Evolutionary conservation across 108 stramenopile genomes (phyloP), one percentile per base, ranked within the genome.

Genomic region (Schizochytrium sp.): DNA sequence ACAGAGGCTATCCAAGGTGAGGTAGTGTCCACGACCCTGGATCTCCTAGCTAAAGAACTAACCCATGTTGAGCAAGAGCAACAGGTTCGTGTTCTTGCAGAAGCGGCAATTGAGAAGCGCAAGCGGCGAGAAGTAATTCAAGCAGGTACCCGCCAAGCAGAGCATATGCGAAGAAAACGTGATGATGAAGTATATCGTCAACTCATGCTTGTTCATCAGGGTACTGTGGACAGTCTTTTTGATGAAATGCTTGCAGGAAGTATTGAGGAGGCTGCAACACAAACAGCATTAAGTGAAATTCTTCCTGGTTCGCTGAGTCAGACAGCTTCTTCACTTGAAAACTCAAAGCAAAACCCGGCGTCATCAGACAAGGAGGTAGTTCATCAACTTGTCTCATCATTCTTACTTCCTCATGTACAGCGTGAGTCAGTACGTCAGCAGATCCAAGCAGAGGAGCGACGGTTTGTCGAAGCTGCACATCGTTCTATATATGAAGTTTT

Each of bases 61-160:
- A 89, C 72, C 45, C 60, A 91, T 4, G 53, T 38, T 28, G 88
- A 90, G 61, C 72, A 91, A 87, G 72, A 72, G 56, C 89, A 60
- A 41, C 57, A 69, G 57, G 47, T 93, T 17, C 38, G 50, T 4
- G 58, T 50, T 15, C 45, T 90, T 58, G 89, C 89, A 38, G 49
- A 15, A 55, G 3, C 4, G 4, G 92, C 91, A 12, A 57, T 88
- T 3, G 87, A 61, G n/a, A 87, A 72, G 72, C 49, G 92, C 50
- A 58, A 64, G 1, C 41, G 28, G 49, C 72, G 91, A 46, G 92
- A 93, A 61, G 38, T 87, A 42, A 72, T 58, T 47, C 91, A 93
- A 72, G 89, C 87, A 38, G 92, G 91, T 4, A 53, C 55, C 61
- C 72, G 91, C 38, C 90, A 93, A 88, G 92, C 90, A n/a, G 92